Evolutionary conservation across 208 protist genomes (phyloP).

Genomic region (Trichomonas vaginalis): DNA sequence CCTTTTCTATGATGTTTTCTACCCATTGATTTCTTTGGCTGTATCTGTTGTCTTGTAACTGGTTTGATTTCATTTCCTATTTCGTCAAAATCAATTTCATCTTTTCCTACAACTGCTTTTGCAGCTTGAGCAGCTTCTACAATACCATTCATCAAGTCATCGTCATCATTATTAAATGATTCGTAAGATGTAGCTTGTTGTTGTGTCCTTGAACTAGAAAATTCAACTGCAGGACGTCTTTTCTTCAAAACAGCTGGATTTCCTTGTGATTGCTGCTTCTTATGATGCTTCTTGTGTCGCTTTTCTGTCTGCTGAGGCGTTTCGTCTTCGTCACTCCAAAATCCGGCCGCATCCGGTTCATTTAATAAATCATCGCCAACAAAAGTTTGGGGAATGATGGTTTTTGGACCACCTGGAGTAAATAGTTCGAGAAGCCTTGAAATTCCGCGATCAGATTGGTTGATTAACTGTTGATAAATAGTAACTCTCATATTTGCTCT

Average conservation of each 20-base stretch:
- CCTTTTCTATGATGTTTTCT: neutral
- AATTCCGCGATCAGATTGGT: neutral
- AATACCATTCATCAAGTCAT: neutral
- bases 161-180: neutral
- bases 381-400: neutral
- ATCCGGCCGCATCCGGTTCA: neutral
- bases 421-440: neutral
- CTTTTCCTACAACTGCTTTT: neutral
- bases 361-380: neutral
- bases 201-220: neutral
- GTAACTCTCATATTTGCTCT: neutral
- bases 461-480: neutral
- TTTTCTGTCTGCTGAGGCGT: neutral
- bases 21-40: neutral
- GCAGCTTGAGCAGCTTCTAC: neutral
- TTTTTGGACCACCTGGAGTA: neutral
- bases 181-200: neutral
- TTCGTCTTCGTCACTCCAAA: constrained; percentile 2
- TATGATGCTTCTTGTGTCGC: neutral
- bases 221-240: neutral
- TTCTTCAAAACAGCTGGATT: neutral
- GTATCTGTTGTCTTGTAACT: neutral
- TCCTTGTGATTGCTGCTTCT: neutral
- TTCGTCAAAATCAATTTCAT: neutral
- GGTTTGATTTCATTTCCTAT: neutral